phyloP scores from a whole-genome alignment of 176 grass and related monocot genomes.

The Elymus sibiricus region DNA sequence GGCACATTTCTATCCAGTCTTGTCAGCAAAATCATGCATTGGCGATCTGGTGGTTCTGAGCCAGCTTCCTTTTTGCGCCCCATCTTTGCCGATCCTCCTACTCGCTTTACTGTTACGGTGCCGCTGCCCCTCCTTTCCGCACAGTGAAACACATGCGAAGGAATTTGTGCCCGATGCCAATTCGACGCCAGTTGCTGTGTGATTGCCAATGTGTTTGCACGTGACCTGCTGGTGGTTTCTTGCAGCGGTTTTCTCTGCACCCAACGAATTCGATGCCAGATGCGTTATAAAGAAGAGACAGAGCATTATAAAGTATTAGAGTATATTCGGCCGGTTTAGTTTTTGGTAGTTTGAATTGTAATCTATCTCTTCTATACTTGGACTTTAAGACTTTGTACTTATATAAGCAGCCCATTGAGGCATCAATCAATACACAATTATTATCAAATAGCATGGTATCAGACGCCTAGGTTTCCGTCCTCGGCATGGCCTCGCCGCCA shows the following conservation, averaged over 20 bases:
- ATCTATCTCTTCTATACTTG: too few species aligned
- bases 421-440: too few species aligned
- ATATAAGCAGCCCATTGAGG: too few species aligned
- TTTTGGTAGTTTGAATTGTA: too few species aligned
- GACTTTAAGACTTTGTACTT: too few species aligned
- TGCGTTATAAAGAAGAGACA: too few species aligned
- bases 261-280: too few species aligned
- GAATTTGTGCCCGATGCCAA: not conserved
- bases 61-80: not conserved
- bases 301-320: too few species aligned
- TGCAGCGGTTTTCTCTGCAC: not conserved
- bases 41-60: conserved; percentile 6
- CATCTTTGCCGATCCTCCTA: not conserved
- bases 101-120: not conserved
- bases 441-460: too few species aligned
- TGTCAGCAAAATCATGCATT: conserved; percentile 8
- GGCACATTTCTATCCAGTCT: conserved; percentile 39
- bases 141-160: not conserved
- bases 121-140: not conserved
- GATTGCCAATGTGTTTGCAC: not conserved
- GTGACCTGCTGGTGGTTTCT: conserved; percentile 1
- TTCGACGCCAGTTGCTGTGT: not conserved
- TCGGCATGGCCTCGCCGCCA: too few species aligned
- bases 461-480: too few species aligned
- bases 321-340: too few species aligned